Conservation (phyloP, 2,329 filamentous ascomycete species). For the Neofusicoccum ribis region DNA sequence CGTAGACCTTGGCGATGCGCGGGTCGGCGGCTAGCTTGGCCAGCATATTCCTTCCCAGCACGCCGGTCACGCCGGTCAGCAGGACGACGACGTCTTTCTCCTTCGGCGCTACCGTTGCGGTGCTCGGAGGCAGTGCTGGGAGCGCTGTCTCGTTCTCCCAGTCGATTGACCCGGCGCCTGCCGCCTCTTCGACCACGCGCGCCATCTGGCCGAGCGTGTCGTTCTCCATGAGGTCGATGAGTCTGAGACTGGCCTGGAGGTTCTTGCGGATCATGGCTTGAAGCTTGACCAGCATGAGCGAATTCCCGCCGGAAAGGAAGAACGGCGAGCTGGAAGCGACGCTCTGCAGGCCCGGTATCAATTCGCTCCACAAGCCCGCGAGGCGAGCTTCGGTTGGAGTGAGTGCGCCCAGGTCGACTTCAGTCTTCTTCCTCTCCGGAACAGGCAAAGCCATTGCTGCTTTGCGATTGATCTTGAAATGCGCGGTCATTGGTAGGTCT, state of each 20-base stretch:
- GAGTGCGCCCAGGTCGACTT: too few species aligned
- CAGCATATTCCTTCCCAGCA: slow-evolving; percentile 21
- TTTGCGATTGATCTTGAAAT: slow-evolving; percentile 11
- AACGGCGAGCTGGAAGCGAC: not conserved
- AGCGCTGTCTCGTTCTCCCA: not conserved
- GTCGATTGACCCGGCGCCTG: not conserved
- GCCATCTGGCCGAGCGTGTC: not conserved
- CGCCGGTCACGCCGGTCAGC: slow-evolving; percentile 25
- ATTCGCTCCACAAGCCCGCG: slow-evolving; percentile 8
- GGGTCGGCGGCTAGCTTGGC: slow-evolving; percentile 34
- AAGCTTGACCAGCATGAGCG: slow-evolving; percentile 12
- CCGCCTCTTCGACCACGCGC: not conserved
- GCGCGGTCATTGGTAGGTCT: not conserved
- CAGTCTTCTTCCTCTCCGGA: not conserved
- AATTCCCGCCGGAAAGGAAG: slow-evolving; percentile 18
- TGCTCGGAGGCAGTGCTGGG: not conserved
- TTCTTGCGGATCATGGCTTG: not conserved
- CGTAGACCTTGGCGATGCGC: slow-evolving; percentile 37
- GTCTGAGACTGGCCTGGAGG: not conserved
- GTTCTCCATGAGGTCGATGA: not conserved
- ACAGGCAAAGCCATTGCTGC: not conserved
- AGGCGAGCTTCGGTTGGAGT: slow-evolving; percentile 2
- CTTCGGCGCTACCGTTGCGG: too few species aligned
- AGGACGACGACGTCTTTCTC: slow-evolving; percentile 12
- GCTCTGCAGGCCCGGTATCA: not conserved